A percentile compares a stretch with the other conserved stretches of the same genome.
Conservation (phyloP, 2,329 filamentous ascomycete species). For the Trichoderma aggressivum region DNA sequence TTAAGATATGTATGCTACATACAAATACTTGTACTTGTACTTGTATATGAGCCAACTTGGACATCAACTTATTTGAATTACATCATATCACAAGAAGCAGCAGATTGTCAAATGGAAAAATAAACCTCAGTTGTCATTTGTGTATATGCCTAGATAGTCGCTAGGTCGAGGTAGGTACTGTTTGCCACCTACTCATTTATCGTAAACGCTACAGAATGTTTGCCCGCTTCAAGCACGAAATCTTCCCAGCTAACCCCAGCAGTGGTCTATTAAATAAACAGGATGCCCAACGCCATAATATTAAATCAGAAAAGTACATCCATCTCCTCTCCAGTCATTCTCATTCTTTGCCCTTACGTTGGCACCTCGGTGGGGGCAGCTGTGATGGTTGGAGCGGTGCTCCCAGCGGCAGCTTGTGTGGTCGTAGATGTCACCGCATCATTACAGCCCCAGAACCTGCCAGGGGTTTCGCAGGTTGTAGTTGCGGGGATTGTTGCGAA, state of each 20-base stretch:
- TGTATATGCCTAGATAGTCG: not conserved
- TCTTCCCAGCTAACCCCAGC: not conserved
- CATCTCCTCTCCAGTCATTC: not conserved
- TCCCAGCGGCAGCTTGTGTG: conserved; percentile 40
- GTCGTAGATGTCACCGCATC: conserved; percentile 35
- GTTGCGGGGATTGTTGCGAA: conserved; percentile 28
- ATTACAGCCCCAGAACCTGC: conserved; percentile 54
- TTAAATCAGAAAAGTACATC: not conserved
- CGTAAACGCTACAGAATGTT: conserved; percentile 11
- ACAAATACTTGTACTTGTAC: not conserved
- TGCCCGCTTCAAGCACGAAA: not conserved
- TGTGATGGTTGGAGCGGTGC: conserved; percentile 30
- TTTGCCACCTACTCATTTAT: conserved; percentile 3
- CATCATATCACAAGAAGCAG: not conserved
- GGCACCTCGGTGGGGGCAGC: conserved; percentile 31
- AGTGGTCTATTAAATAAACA: conserved; percentile 7
- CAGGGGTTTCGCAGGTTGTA: conserved; percentile 48
- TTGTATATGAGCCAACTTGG: not conserved
- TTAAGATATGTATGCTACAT: fast-evolving
- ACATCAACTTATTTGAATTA: too few relatives aligned
- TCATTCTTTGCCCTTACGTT: conserved; percentile 33
- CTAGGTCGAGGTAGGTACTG: not conserved
- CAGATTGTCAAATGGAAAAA: not conserved
- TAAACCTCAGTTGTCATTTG: not conserved
- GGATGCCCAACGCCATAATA: not conserved